Evolutionary conservation across 2,329 filamentous ascomycete species (phyloP).

Genomic region (Sclerotinia subarctica): DNA sequence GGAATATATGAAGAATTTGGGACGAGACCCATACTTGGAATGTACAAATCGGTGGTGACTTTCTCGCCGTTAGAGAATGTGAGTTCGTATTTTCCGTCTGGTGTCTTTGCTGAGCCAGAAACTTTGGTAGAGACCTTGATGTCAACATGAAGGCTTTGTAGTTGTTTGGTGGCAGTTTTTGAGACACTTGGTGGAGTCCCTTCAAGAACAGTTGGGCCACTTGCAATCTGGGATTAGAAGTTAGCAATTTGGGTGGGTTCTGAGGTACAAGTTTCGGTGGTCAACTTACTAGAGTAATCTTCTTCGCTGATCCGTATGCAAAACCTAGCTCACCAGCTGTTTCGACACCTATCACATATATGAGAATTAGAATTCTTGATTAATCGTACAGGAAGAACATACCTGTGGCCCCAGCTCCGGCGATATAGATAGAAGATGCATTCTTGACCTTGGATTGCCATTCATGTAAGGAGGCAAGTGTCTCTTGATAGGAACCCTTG

Average conservation of each 20-base stretch:
- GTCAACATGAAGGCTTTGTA: constrained; percentile 49
- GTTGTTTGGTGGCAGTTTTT: constrained; percentile 44
- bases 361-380: not conserved
- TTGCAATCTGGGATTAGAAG: constrained; percentile 27
- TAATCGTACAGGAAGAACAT: not conserved
- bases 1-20: constrained; percentile 57
- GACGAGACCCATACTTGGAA: constrained; percentile 53
- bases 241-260: not conserved
- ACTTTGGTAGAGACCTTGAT: constrained; percentile 47
- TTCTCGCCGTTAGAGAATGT: constrained; percentile 48
- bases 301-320: constrained; percentile 34
- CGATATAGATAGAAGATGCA: constrained; percentile 35
- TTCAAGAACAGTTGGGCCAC: constrained; percentile 37
- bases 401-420: constrained; percentile 37
- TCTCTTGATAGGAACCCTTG: constrained; percentile 42
- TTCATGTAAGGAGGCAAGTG: constrained; percentile 26
- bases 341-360: constrained; percentile 30
- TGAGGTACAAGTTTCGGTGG: constrained; percentile 32
- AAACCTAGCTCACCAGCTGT: constrained; percentile 38
- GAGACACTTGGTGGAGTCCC: constrained; percentile 29
- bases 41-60: constrained; percentile 52
- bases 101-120: constrained; percentile 37
- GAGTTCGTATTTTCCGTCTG: constrained; percentile 50
- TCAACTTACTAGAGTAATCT: constrained; percentile 33
- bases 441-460: constrained; percentile 27